Evolutionary conservation across 768 basidiomycete species (phyloP).

Genomic region (Phanerodontia chrysosporium): DNA sequence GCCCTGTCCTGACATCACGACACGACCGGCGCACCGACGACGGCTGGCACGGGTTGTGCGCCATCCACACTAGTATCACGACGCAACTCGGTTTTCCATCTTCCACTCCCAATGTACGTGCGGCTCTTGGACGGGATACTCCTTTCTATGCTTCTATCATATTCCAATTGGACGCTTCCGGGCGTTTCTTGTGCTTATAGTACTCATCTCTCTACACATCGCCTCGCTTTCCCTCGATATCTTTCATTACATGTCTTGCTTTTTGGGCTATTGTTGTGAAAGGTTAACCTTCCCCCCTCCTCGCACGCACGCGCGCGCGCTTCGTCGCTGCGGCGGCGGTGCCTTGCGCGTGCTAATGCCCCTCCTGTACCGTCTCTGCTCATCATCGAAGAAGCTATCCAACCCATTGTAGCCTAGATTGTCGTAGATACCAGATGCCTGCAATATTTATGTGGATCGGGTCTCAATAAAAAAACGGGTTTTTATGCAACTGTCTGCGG

Average conservation of each 20-base stretch:
- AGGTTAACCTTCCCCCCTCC: not conserved
- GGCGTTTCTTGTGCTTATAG: constrained; percentile 16
- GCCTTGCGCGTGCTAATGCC: not conserved
- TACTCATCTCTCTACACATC: constrained; percentile 11
- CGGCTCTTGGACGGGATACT: constrained; percentile 9
- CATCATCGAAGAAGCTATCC: constrained; percentile 1
- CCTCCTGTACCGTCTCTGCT: constrained; percentile 4
- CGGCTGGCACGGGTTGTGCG: constrained; percentile 7
- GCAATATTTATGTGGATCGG: constrained; percentile 6
- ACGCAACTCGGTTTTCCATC: not conserved
- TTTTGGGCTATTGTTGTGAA: not conserved
- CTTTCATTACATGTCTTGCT: constrained; percentile 1
- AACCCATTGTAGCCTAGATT: constrained; percentile 16
- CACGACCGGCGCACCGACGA: not conserved
- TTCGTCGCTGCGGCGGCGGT: not conserved
- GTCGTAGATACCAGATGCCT: constrained; percentile 14
- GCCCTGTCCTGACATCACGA: not conserved
- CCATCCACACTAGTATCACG: not conserved
- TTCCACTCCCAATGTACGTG: not conserved
- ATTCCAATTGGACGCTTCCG: constrained; percentile 11
- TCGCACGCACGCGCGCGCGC: not conserved
- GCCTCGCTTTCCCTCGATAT: not conserved
- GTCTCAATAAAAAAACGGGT: not conserved
- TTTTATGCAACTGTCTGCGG: not conserved
- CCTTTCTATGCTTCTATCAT: constrained; percentile 7